A percentile compares a stretch with the other conserved stretches of the same genome.
Conservation (phyloP, 306 rosid species). For the Dalbergia cochinchinensis region DNA sequence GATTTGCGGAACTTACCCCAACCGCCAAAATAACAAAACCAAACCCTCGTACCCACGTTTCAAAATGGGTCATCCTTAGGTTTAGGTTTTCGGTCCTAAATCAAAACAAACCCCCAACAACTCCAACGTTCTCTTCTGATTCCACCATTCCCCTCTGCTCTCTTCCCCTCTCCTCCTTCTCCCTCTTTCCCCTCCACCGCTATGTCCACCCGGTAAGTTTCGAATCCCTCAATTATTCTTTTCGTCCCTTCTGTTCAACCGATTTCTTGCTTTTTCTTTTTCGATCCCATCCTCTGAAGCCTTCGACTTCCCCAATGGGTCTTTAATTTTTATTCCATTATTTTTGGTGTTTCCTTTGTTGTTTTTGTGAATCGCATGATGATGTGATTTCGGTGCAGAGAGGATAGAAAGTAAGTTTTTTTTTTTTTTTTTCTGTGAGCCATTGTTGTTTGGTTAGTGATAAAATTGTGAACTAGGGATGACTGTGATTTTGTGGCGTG, state of each 20-base stretch:
- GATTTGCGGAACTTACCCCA: neutral
- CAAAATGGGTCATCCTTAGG: constrained; percentile 1
- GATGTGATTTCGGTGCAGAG: neutral
- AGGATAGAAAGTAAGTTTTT: neutral
- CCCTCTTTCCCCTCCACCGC: constrained; percentile 32
- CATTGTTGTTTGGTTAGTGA: constrained; percentile 25
- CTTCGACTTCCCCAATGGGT: neutral
- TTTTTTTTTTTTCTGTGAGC: neutral
- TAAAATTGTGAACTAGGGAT: constrained; percentile 6
- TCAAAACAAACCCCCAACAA: neutral
- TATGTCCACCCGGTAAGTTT: constrained; percentile 74
- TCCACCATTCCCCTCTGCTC: neutral
- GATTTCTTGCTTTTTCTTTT: neutral
- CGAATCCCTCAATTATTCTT: neutral
- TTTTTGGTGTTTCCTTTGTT: neutral
- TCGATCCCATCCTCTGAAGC: constrained; percentile 14
- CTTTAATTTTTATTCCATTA: neutral
- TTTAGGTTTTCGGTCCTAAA: neutral
- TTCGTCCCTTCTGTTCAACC: neutral
- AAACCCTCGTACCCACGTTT: neutral
- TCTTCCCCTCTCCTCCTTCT: neutral
- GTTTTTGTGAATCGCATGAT: neutral
- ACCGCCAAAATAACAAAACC: neutral
- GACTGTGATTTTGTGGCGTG: neutral
- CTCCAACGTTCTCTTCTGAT: neutral